These are phyloP conservation scores for Apiospora marii DNA, from an alignment of 2,329 filamentous ascomycete species.

Conservation along the genomic window DNA sequence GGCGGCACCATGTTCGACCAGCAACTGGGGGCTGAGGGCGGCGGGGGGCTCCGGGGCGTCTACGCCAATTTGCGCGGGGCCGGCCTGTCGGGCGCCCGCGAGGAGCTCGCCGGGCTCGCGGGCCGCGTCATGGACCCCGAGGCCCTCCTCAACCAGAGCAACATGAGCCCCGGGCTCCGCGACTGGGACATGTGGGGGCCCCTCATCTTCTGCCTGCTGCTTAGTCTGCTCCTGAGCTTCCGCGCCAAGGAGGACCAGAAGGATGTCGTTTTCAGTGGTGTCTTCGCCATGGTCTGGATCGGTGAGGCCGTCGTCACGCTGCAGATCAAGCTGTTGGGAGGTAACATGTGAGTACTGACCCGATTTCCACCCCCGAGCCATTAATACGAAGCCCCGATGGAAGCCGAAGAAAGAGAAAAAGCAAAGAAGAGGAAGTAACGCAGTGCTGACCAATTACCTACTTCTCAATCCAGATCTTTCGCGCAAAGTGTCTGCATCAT, in stretches of 20 bases:
- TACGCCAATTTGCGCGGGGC: constrained; percentile 68
- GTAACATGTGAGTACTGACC: constrained; percentile 82
- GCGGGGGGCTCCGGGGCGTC: constrained; percentile 57
- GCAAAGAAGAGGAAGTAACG: constrained; percentile 23
- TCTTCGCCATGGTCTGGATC: constrained; percentile 97
- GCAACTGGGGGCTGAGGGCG: constrained; percentile 31
- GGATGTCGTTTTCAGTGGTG: constrained; percentile 90
- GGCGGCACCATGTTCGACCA: constrained; percentile 70
- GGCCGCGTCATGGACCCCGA: constrained; percentile 71
- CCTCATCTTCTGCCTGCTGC: constrained; percentile 87
- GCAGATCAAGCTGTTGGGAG: constrained; percentile 95
- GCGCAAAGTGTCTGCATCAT: constrained; percentile 98
- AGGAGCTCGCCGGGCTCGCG: constrained; percentile 68
- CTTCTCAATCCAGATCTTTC: constrained; percentile 74
- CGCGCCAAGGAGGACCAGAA: constrained; percentile 81
- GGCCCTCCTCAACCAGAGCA: constrained; percentile 63
- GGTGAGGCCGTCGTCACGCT: constrained; percentile 96
- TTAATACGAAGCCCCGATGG: no score
- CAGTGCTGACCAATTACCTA: constrained; percentile 25
- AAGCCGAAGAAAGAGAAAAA: no score
- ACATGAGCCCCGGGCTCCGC: constrained; percentile 87
- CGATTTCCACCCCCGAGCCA: no score
- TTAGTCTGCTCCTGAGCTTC: constrained; percentile 88
- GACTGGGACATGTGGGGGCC: constrained; percentile 99
- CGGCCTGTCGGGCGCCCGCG: constrained; percentile 65